These are phyloP conservation scores for Chara braunii DNA, from an alignment of 139 green algal species.

Conservation along the genomic window DNA sequence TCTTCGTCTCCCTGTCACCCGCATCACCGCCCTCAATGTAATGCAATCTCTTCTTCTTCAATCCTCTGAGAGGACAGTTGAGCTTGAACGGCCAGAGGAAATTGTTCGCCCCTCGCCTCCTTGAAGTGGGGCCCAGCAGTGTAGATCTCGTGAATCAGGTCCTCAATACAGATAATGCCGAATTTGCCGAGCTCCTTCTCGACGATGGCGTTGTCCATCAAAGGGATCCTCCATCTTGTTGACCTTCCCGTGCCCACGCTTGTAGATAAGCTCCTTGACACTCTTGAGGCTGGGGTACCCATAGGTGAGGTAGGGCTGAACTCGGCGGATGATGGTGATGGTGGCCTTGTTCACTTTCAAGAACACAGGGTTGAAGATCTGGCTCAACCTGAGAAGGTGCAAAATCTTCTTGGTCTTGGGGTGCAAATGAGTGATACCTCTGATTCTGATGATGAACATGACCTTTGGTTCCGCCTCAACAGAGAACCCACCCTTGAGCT, in stretches of 20 bases:
- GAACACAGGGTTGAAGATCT: slow-evolving; percentile 99
- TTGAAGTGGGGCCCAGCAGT: slow-evolving; percentile 93
- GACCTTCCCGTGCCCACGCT: slow-evolving; percentile 95
- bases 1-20: slow-evolving; percentile 91
- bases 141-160: slow-evolving; percentile 97
- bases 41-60: slow-evolving; percentile 90
- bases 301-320: slow-evolving; percentile 97
- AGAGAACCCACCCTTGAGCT: slow-evolving; percentile 84
- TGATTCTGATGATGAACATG: slow-evolving; percentile 92
- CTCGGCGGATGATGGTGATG: slow-evolving; percentile 85
- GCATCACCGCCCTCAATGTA: slow-evolving; percentile 96
- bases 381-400: slow-evolving; percentile 90
- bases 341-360: slow-evolving; percentile 97
- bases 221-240: slow-evolving; percentile 80
- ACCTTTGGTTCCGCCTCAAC: slow-evolving; percentile 89
- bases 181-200: slow-evolving; percentile 75
- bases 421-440: slow-evolving; percentile 90
- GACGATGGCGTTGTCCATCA: slow-evolving; percentile 96
- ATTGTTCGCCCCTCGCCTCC: slow-evolving; percentile 87
- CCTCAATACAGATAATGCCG: slow-evolving; percentile 97
- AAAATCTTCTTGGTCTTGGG: slow-evolving; percentile 96
- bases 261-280: slow-evolving; percentile 97
- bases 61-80: slow-evolving; percentile 65
- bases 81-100: slow-evolving; percentile 99
- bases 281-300: slow-evolving; percentile 97